Evolutionary conservation across 116 monocot species (phyloP).

Genomic region (Cymodocea nodosa): DNA sequence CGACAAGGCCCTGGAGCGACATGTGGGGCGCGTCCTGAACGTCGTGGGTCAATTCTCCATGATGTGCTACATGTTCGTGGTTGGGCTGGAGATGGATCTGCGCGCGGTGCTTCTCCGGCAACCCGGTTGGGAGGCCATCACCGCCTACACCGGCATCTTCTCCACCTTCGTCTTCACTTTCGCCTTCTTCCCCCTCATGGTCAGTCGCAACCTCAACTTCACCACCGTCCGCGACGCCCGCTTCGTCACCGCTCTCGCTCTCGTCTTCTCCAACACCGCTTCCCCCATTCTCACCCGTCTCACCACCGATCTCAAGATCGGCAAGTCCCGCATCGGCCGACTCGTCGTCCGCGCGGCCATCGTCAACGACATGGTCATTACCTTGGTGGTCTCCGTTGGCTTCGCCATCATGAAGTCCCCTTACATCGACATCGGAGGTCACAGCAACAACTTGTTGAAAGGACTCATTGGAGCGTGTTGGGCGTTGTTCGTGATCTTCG

Average conservation of each 20-base stretch:
- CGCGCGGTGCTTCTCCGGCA: conserved; percentile 9
- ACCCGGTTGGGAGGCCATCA: conserved; percentile 17
- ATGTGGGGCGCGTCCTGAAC: conserved; percentile 1
- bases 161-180: conserved; percentile 19
- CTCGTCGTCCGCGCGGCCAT: conserved; percentile 11
- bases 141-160: conserved; percentile 33
- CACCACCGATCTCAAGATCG: conserved; percentile 43
- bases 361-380: conserved; percentile 19
- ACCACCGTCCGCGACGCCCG: conserved; percentile 11
- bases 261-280: conserved; percentile 16
- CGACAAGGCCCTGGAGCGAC: background rate
- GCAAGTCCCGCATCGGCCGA: conserved; percentile 26
- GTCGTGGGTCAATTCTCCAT: conserved; percentile 6
- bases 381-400: conserved; percentile 3
- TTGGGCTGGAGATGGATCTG: conserved; percentile 56
- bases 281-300: conserved; percentile 31
- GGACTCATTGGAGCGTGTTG: conserved; percentile 1
- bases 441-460: background rate
- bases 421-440: background rate
- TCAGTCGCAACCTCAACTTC: conserved; percentile 6
- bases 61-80: conserved; percentile 29
- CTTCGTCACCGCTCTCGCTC: conserved; percentile 17
- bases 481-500: conserved; percentile 8
- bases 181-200: conserved; percentile 18
- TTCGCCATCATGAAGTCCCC: conserved; percentile 3